Percentiles rank a stretch among this genome's conserved stretches.
Evolutionary conservation across 2,329 filamentous ascomycete species (phyloP).

Genomic region (Calonectria pseudoreteaudii): DNA sequence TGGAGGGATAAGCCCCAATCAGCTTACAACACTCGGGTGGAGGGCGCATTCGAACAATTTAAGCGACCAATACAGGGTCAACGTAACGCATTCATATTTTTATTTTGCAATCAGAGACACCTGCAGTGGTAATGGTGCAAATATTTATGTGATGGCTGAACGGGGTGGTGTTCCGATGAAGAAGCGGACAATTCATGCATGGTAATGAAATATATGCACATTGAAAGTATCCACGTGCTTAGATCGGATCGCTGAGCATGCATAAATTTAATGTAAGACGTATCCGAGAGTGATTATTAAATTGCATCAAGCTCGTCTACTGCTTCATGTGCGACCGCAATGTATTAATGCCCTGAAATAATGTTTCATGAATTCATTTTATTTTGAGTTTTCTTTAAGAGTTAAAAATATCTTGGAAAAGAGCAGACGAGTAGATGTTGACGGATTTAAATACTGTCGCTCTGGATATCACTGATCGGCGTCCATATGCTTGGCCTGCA

Average conservation of each 20-base stretch:
- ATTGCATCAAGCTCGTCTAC: neutral
- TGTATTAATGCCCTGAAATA: neutral
- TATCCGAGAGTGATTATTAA: neutral
- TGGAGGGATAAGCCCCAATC: constrained; percentile 3
- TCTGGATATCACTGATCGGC: neutral
- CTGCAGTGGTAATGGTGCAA: neutral
- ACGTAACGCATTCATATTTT: neutral
- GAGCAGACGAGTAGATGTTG: neutral
- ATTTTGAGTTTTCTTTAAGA: neutral
- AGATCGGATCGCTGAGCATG: neutral
- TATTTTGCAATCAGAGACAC: neutral
- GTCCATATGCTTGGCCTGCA: neutral
- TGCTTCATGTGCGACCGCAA: no score
- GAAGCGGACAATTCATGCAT: neutral
- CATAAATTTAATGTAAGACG: neutral
- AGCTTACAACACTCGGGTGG: neutral
- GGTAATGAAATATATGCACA: neutral
- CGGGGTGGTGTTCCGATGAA: neutral
- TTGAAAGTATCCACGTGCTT: neutral
- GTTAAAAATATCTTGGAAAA: neutral
- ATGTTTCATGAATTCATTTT: no score
- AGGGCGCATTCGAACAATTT: neutral
- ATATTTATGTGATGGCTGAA: neutral
- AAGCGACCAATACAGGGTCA: neutral
- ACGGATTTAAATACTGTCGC: neutral